Base-by-base conservation (phyloP, 2,329 filamentous ascomycete species). In the Sarocladium strictum region DNA sequence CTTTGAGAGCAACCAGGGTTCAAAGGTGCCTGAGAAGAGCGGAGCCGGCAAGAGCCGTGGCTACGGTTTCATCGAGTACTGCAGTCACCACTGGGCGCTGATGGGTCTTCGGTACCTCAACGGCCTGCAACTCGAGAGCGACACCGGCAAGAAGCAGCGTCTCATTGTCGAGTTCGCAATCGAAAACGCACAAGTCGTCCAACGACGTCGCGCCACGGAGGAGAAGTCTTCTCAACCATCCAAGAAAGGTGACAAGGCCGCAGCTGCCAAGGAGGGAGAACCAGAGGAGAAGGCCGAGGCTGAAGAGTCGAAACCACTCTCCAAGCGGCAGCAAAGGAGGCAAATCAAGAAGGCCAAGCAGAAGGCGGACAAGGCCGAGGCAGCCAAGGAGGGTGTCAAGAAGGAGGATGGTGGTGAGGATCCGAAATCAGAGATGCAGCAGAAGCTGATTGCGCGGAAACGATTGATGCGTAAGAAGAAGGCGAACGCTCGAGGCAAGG, bases 1-100 rank as follows among this genome's bases (percentile, higher is more conserved):
- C 35, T 97, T 94, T 64, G 94, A 99, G 74, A 89, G 87, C 55
- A 81, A 82, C 33, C 85, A 94, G 62, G 94, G 94, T 45, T 84
- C 84, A 64, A 97, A 97, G 74, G 84, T 96, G 14, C 72, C 79
- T 9, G 91, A 96, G 71, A 78, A 81, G 41, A 84, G 77, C 52
- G 90, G 89, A 7, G 90, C 85, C 6, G 92, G 92, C 47, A 83
- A 89, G 66, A 94, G 89, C 67, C 83, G 93, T 67, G 94, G 94
- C 4, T 99, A 99, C 68, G 94, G 95, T 12, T 99, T 99, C 75
- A 88, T 99, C 61, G 94, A 99, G 73, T 99, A 97, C 72, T 88
- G 85, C 60, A 94, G 89, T 27, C 94, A 99, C 66, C 87, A 94
- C 51, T 93, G 87, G 77, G 94, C 94, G 14, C 78, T 99, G 37